Evolutionary conservation across 2,329 filamentous ascomycete genomes (phyloP), one percentile per base, ranked within the genome.

Genomic region (Fusarium anguioides): DNA sequence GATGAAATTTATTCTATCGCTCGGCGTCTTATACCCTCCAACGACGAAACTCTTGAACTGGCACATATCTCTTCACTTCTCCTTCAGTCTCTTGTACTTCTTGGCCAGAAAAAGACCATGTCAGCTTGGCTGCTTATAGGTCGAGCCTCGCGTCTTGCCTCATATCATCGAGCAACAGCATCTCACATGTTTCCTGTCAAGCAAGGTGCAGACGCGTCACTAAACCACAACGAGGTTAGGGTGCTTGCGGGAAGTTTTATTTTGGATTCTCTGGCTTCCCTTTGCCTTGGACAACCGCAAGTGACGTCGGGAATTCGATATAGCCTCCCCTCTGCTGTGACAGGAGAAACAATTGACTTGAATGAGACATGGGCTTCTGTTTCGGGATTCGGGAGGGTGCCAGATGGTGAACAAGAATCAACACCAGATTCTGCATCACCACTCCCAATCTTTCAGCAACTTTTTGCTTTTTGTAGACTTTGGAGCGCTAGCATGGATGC

Each of bases 41-140:
- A 85, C 27, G 81, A 86, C 49, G 82, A 81, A 15, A 75, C 75
- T 4, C 80, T 82, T 57, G 82, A 86, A 42, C 69, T 84, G 14
- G 82, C 73, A 10, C 72, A 75, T 33, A 68, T 75, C 8, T 69
- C 66, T 40, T 72, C 76, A 6, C 66, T 89, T 6, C 74, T 90
- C 2, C 80, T 90, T 0, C 80, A 93, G 4, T 83, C 87, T 4
- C 77, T 93, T 5, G 79, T 91, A 21, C 87, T 90, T 39, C 77
- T 93, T n/a, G 86, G 85, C 0, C 83, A 84, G 46, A 82, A 84
- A 18, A 82, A 86, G n/a, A 81, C 82, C 31, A 81, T 81, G 15
- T 77, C 84, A 4, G 89, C 91, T 2, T 92, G 90, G 84, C 74
- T 91, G 6, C 75, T 91, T 2, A 81, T 91, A 20, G 90, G 89